These are phyloP conservation scores for Dactylellina haptotyla DNA, from an alignment of 2,329 filamentous ascomycete species.

Conservation along the genomic window DNA sequence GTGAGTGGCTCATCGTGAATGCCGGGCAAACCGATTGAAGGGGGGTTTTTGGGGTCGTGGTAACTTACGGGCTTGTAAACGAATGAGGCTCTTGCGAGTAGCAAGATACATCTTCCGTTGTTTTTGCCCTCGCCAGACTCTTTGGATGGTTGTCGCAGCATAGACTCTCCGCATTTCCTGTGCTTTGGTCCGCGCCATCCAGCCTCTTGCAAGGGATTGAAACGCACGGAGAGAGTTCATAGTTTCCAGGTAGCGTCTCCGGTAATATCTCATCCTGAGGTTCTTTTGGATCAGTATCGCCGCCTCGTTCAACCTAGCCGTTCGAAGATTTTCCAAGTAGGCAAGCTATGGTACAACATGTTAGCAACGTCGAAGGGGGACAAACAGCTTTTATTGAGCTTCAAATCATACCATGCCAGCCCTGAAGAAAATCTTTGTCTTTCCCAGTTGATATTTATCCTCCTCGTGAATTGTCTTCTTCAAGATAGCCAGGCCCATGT, in stretches of 20 bases:
- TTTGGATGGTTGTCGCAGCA: constrained; percentile 92
- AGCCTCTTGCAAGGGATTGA: constrained; percentile 81
- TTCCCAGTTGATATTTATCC: constrained; percentile 96
- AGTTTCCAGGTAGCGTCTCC: constrained; percentile 87
- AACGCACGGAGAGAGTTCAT: constrained; percentile 81
- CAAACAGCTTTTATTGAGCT: neutral
- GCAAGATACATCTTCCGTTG: constrained; percentile 81
- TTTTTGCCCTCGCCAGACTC: constrained; percentile 92
- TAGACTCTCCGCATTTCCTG: constrained; percentile 83
- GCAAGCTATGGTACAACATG: constrained; percentile 68
- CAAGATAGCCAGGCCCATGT: constrained; percentile 93
- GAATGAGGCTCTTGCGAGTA: constrained; percentile 83
- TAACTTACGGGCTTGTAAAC: constrained; percentile 75
- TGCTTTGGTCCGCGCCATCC: constrained; percentile 78
- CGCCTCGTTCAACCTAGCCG: constrained; percentile 87
- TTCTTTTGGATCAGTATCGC: constrained; percentile 99
- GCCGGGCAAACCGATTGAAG: constrained; percentile 54
- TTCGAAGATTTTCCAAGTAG: constrained; percentile 93
- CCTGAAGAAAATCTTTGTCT: constrained; percentile 99
- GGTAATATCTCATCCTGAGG: constrained; percentile 91
- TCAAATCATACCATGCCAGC: constrained; percentile 77
- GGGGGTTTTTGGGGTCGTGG: constrained; percentile 45
- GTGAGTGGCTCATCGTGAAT: constrained; percentile 54
- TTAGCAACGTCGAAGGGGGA: constrained; percentile 11
- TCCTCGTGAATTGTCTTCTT: constrained; percentile 74